A percentile compares a stretch with the other conserved stretches of the same genome.
Conservation (phyloP, 1,139 yeast species). For the Meyerozyma elateridarum region DNA sequence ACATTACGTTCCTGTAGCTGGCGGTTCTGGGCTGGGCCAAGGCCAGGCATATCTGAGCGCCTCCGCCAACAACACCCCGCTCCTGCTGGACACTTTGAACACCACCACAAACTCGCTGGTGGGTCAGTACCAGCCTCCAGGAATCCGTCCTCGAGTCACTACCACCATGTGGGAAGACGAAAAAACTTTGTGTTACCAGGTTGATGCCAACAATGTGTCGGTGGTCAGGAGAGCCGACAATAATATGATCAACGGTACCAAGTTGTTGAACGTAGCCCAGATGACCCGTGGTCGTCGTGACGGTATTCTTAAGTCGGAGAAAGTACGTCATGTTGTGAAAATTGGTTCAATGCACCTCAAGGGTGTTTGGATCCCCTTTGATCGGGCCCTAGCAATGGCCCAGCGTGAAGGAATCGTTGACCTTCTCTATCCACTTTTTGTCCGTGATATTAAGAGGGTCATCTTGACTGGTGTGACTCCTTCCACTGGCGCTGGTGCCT, state of each 20-base stretch:
- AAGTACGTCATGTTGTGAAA: slow-evolving; percentile 41
- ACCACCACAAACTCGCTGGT: slow-evolving; percentile 29
- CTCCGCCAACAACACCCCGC: slow-evolving; percentile 10
- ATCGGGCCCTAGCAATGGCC: slow-evolving; percentile 49
- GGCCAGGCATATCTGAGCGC: not conserved
- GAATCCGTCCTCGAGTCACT: slow-evolving; percentile 32
- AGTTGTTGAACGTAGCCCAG: slow-evolving; percentile 50
- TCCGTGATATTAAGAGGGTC: slow-evolving; percentile 40
- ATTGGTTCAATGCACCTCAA: slow-evolving; percentile 52
- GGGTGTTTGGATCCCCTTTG: slow-evolving; percentile 57
- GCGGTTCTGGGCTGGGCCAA: not conserved
- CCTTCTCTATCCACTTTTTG: slow-evolving; percentile 42
- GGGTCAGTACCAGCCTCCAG: slow-evolving; percentile 49
- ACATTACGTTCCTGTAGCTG: slow-evolving; percentile 3
- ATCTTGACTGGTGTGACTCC: slow-evolving; percentile 54
- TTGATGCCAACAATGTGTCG: slow-evolving; percentile 38
- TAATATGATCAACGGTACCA: slow-evolving; percentile 52
- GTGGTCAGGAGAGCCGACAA: slow-evolving; percentile 52
- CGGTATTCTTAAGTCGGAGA: slow-evolving; percentile 49
- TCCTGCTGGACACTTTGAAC: slow-evolving; percentile 14
- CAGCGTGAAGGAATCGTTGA: slow-evolving; percentile 42
- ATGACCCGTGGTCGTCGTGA: slow-evolving; percentile 57
- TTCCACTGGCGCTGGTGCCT: slow-evolving; percentile 10
- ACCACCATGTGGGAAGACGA: slow-evolving; percentile 50
- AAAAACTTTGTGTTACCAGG: slow-evolving; percentile 45